Evolutionary conservation across 2,329 filamentous ascomycete genomes (phyloP).

Genomic region (Fulvia fulva): DNA sequence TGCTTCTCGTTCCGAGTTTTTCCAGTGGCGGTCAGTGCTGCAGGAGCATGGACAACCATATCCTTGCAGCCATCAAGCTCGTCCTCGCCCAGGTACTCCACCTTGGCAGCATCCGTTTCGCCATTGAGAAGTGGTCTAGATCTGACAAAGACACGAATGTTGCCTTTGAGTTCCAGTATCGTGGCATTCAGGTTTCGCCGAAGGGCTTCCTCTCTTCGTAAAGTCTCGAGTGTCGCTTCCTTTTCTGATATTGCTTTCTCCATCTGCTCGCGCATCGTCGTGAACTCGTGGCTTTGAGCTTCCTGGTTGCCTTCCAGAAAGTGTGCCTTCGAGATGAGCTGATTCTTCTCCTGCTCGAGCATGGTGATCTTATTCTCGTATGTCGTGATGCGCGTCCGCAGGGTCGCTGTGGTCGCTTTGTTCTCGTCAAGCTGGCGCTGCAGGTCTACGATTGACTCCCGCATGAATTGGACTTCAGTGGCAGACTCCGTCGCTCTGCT

Average conservation of each 20-base stretch:
- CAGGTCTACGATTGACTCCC: conserved; percentile 24
- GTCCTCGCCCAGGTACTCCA: conserved; percentile 68
- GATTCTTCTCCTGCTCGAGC: conserved; percentile 70
- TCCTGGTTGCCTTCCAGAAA: conserved; percentile 88
- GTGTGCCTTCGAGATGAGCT: conserved; percentile 75
- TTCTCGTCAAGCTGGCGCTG: conserved; percentile 43
- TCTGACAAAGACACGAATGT: conserved; percentile 96
- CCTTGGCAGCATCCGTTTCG: conserved; percentile 62
- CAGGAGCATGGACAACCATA: conserved; percentile 76
- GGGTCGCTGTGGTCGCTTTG: conserved; percentile 54
- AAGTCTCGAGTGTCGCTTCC: conserved; percentile 69
- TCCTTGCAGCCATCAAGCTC: conserved; percentile 77
- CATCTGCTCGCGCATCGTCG: conserved; percentile 73
- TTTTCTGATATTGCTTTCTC: conserved; percentile 70
- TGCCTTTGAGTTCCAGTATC: conserved; percentile 95
- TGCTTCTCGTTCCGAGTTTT: conserved; percentile 73
- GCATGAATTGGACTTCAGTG: conserved; percentile 47
- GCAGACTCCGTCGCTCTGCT: conserved; percentile 49
- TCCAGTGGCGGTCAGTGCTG: conserved; percentile 77
- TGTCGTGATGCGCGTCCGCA: conserved; percentile 52
- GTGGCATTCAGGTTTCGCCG: conserved; percentile 93
- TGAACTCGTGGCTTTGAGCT: conserved; percentile 81
- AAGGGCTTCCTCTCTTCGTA: conserved; percentile 86
- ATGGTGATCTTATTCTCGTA: conserved; percentile 52
- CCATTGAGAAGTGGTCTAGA: conserved; percentile 72